Evolutionary conservation across 140 eudicot genomes (phyloP).

Genomic region (Stevia rebaudiana): DNA sequence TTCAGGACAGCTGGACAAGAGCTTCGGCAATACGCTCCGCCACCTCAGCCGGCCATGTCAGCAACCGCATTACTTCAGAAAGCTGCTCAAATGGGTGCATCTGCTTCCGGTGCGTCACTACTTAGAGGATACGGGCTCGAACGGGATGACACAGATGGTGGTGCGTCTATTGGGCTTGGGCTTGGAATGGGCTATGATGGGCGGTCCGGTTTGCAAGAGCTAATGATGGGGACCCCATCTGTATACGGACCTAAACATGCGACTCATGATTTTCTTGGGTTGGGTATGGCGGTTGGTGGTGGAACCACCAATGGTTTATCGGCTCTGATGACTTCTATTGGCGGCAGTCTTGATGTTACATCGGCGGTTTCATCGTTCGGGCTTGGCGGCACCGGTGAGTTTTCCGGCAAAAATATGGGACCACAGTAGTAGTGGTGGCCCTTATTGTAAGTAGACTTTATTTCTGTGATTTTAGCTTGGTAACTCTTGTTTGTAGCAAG

Average conservation of each 20-base stretch:
- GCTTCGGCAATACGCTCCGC: conserved; percentile 63
- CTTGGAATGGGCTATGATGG: conserved; percentile 70
- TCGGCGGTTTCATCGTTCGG: conserved; percentile 51
- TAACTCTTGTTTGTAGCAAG: conserved; percentile 28
- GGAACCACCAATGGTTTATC: conserved; percentile 65
- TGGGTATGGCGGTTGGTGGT: conserved; percentile 97
- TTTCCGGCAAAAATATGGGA: conserved; percentile 47
- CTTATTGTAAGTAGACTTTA: conserved; percentile 16
- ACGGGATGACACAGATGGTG: conserved; percentile 42
- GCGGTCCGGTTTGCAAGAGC: conserved; percentile 73
- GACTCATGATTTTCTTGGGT: conserved; percentile 92
- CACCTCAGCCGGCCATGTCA: conserved; percentile 91
- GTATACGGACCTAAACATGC: conserved; percentile 81
- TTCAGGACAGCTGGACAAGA: conserved; percentile 67
- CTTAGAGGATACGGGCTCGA: conserved; percentile 76
- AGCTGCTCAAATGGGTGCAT: conserved; percentile 94
- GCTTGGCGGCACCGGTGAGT: conserved; percentile 40
- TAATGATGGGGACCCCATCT: conserved; percentile 88
- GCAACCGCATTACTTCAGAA: conserved; percentile 93
- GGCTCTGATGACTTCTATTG: conserved; percentile 72
- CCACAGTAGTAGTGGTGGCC: conserved; percentile 24
- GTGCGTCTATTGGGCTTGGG: conserved; percentile 62
- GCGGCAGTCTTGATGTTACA: conserved; percentile 58
- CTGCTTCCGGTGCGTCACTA: conserved; percentile 64
- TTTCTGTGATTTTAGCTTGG: conserved; percentile 16